A percentile compares a stretch with the other conserved stretches of the same genome.
These are phyloP conservation scores for Thelonectria rubi DNA, from an alignment of 2,329 filamentous ascomycete genomes.

Conservation along the genomic window DNA sequence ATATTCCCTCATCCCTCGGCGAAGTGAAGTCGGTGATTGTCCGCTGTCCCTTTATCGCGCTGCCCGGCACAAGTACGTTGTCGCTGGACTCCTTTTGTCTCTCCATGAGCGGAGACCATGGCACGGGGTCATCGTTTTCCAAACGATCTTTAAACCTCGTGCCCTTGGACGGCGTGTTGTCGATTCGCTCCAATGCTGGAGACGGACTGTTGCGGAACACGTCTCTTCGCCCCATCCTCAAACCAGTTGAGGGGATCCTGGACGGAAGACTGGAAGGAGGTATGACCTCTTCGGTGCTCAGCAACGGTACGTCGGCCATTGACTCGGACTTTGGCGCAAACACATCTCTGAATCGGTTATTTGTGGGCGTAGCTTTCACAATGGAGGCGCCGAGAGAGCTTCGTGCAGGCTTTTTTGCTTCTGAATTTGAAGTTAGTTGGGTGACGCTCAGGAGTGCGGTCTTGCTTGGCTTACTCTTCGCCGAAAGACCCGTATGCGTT, in stretches of 20 bases:
- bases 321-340: slow-evolving; percentile 47
- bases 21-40: slow-evolving; percentile 29
- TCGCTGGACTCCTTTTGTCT: slow-evolving; percentile 34
- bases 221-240: slow-evolving; percentile 45
- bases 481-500: slow-evolving; percentile 55
- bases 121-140: slow-evolving; percentile 41
- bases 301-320: slow-evolving; percentile 31
- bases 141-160: slow-evolving; percentile 44
- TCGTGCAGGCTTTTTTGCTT: slow-evolving; percentile 61
- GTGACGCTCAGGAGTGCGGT: not conserved
- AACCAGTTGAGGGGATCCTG: slow-evolving; percentile 54
- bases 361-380: slow-evolving; percentile 67
- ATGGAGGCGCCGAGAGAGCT: slow-evolving; percentile 51
- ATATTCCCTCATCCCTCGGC: slow-evolving; percentile 35
- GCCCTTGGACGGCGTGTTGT: slow-evolving; percentile 44
- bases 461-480: slow-evolving; percentile 56
- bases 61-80: slow-evolving; percentile 27
- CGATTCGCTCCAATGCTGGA: slow-evolving; percentile 43
- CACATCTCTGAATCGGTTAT: slow-evolving; percentile 63
- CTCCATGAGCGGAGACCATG: slow-evolving; percentile 49
- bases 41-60: slow-evolving; percentile 28
- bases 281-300: slow-evolving; percentile 44
- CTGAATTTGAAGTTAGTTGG: slow-evolving; percentile 50
- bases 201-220: slow-evolving; percentile 44
- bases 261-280: slow-evolving; percentile 51